phyloP scores from a whole-genome alignment of 108 stramenopile species.

The Conticribra weissflogii region DNA sequence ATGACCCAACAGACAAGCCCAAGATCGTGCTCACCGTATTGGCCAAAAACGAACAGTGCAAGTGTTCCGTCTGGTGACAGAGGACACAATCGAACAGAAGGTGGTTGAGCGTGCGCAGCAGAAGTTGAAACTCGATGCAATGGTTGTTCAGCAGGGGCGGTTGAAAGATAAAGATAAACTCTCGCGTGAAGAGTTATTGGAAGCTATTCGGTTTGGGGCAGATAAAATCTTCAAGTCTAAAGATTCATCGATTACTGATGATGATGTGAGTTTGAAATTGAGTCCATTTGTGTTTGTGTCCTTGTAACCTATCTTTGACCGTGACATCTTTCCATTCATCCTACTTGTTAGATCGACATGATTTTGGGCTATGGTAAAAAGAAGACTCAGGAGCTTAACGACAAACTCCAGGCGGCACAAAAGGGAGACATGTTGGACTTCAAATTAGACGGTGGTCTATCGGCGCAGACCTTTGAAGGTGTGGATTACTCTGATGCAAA shows the following conservation, averaged over 20 bases:
- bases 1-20: conserved; percentile 75
- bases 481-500: conserved; percentile 90
- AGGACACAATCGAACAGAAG: conserved; percentile 98
- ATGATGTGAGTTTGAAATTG: conserved; percentile 71
- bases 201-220: conserved; percentile 95
- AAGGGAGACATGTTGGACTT: conserved; percentile 97
- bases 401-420: conserved; percentile 93
- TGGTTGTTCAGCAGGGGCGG: conserved; percentile 91
- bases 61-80: conserved; percentile 97
- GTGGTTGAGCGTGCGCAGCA: conserved; percentile 99
- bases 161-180: conserved; percentile 75
- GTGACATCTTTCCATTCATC: background rate
- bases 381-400: conserved; percentile 92
- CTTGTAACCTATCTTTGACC: background rate
- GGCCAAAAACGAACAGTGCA: conserved; percentile 97
- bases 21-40: conserved; percentile 91
- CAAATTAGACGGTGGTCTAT: conserved; percentile 91
- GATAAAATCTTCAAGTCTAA: conserved; percentile 96
- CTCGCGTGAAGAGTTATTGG: conserved; percentile 82
- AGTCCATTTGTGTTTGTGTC: background rate
- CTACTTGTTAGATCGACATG: conserved; percentile 63
- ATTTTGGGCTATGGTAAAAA: conserved; percentile 85
- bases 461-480: conserved; percentile 95
- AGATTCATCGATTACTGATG: conserved; percentile 90
- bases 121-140: conserved; percentile 99